These are phyloP conservation scores for Hypericum androsaemum DNA, from an alignment of 345 rosid genomes.

Conservation along the genomic window DNA sequence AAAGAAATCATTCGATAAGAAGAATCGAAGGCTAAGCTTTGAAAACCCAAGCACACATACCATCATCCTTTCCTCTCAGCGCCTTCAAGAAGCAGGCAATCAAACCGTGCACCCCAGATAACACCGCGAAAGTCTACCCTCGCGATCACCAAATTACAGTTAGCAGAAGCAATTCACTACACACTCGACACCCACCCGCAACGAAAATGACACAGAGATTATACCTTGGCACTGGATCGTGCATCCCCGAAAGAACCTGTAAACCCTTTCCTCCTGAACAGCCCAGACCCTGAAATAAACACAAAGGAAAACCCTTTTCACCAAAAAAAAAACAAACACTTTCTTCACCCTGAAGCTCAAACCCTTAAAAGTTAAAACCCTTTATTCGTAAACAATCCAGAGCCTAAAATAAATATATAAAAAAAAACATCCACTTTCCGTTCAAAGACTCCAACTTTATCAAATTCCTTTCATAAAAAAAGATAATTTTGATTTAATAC, in stretches of 20 bases:
- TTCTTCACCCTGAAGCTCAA: no score
- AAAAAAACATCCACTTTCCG: no score
- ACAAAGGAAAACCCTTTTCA: neutral
- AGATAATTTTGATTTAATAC: no score
- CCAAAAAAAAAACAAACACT: no score
- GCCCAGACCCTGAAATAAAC: constrained; percentile 52
- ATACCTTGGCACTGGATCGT: constrained; percentile 84
- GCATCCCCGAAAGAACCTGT: constrained; percentile 77
- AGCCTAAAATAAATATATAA: no score
- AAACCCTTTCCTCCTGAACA: constrained; percentile 69
- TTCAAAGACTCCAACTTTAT: no score
- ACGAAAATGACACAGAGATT: no score
- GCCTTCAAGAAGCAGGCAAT: constrained; percentile 62
- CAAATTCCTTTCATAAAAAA: no score
- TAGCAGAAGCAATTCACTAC: no score
- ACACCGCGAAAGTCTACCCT: constrained; percentile 50
- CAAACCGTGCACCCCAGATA: constrained; percentile 67
- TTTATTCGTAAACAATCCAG: no score
- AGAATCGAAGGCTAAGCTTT: neutral
- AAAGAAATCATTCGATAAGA: neutral
- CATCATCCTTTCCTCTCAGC: constrained; percentile 89
- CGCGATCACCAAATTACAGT: neutral
- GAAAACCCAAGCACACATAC: no score
- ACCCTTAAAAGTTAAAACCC: no score
- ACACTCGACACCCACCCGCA: neutral